These are phyloP conservation scores for Rasamsonia emersonii DNA, from an alignment of 2,329 filamentous ascomycete genomes.

Conservation along the genomic window DNA sequence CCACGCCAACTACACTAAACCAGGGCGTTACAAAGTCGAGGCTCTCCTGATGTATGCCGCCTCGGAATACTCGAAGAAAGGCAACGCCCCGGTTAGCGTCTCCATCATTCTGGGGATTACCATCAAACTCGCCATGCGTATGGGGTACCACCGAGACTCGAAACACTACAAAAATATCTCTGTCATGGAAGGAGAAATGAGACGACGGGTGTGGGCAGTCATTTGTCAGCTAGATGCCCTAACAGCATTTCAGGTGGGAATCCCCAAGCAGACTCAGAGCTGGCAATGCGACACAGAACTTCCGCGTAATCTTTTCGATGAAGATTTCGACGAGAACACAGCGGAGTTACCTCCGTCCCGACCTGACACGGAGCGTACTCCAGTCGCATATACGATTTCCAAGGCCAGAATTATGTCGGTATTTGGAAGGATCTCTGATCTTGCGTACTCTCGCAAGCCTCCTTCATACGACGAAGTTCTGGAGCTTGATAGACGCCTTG, in stretches of 20 bases:
- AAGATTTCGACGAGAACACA: slow-evolving; percentile 47
- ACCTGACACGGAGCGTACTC: slow-evolving; percentile 44
- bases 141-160: slow-evolving; percentile 52
- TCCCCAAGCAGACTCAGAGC: slow-evolving; percentile 51
- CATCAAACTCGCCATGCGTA: slow-evolving; percentile 49
- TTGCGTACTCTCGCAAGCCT: slow-evolving; percentile 21
- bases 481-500: slow-evolving; percentile 21
- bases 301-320: slow-evolving; percentile 51
- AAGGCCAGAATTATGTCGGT: slow-evolving; percentile 22
- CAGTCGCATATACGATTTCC: slow-evolving; percentile 26
- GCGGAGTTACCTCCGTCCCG: slow-evolving; percentile 43
- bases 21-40: slow-evolving; percentile 25
- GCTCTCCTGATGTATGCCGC: slow-evolving; percentile 22
- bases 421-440: slow-evolving; percentile 23
- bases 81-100: slow-evolving; percentile 40
- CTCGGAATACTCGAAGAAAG: slow-evolving; percentile 21
- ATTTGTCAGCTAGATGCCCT: slow-evolving; percentile 49
- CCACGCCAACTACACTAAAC: slow-evolving; percentile 24
- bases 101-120: slow-evolving; percentile 45
- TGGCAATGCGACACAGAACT: slow-evolving; percentile 50
- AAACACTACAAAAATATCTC: slow-evolving; percentile 43
- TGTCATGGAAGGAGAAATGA: slow-evolving; percentile 48
- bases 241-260: slow-evolving; percentile 53
- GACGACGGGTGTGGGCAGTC: slow-evolving; percentile 29
- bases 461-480: slow-evolving; percentile 22